These are phyloP conservation scores for Aspergillus sclerotialis DNA, from an alignment of 2,329 filamentous ascomycete species.

Conservation along the genomic window DNA sequence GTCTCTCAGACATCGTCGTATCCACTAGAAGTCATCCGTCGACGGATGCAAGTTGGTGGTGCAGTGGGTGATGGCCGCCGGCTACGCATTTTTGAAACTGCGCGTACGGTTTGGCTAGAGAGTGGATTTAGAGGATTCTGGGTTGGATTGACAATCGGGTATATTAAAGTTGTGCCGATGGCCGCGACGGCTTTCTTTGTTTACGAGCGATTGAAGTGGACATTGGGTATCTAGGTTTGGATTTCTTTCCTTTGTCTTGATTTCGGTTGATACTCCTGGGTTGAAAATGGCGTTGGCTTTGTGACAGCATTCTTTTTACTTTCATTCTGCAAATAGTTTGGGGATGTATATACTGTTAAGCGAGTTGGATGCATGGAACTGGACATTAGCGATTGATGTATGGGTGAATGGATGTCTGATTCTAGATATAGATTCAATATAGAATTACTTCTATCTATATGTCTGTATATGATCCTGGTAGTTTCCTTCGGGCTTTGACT, in stretches of 20 bases:
- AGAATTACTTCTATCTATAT: background rate
- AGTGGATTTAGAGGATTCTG: slow-evolving; percentile 77
- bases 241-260: slow-evolving; percentile 7
- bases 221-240: slow-evolving; percentile 64
- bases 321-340: no score
- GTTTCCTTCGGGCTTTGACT: background rate
- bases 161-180: slow-evolving; percentile 91
- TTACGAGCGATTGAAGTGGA: slow-evolving; percentile 58
- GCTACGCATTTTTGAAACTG: slow-evolving; percentile 72
- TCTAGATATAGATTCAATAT: no score
- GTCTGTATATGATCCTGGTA: background rate
- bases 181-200: slow-evolving; percentile 64
- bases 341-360: no score
- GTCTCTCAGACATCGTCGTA: slow-evolving; percentile 90
- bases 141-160: slow-evolving; percentile 88
- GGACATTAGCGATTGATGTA: no score
- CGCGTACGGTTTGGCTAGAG: slow-evolving; percentile 65
- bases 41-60: slow-evolving; percentile 93
- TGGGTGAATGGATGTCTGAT: no score
- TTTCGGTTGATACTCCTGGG: background rate
- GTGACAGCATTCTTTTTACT: no score
- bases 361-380: no score
- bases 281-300: background rate
- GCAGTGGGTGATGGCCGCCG: slow-evolving; percentile 85
- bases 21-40: slow-evolving; percentile 82